Conservation (phyloP, 2,329 filamentous ascomycete genomes). For the Aspergillus texensis region DNA sequence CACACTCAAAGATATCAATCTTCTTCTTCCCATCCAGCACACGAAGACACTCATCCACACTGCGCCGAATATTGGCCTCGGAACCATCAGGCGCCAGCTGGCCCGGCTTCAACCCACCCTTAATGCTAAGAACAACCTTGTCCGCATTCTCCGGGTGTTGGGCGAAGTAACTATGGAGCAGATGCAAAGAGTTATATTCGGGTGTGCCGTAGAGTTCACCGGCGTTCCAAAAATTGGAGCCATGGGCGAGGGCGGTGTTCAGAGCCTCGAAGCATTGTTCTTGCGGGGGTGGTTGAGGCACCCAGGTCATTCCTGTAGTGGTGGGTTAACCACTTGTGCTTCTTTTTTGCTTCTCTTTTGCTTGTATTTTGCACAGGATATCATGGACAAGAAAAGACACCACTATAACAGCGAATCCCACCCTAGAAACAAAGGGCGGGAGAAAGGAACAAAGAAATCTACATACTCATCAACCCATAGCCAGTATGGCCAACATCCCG, state of each 20-base stretch:
- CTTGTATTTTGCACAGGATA: background rate
- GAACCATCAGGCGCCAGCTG: slow-evolving; percentile 53
- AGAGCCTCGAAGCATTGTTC: slow-evolving; percentile 54
- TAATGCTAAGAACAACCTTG: slow-evolving; percentile 64
- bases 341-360: background rate
- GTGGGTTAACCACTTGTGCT: background rate
- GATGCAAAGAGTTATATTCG: slow-evolving; percentile 60
- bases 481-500: slow-evolving; percentile 52
- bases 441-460: background rate
- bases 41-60: slow-evolving; percentile 60
- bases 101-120: slow-evolving; percentile 54
- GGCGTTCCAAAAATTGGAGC: slow-evolving; percentile 62
- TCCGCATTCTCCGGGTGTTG: slow-evolving; percentile 66
- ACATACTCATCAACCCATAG: slow-evolving; percentile 59
- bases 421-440: background rate
- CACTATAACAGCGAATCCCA: background rate
- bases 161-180: slow-evolving; percentile 65
- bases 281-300: slow-evolving; percentile 28
- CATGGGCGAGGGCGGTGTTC: slow-evolving; percentile 53
- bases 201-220: slow-evolving; percentile 66
- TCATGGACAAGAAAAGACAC: background rate
- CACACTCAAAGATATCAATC: slow-evolving; percentile 63
- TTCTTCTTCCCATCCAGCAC: slow-evolving; percentile 60
- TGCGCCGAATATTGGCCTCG: slow-evolving; percentile 57
- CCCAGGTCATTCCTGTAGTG: slow-evolving; percentile 40